Evolutionary conservation across 208 protist species (phyloP).

Genomic region (Leishmania gerbilli): DNA sequence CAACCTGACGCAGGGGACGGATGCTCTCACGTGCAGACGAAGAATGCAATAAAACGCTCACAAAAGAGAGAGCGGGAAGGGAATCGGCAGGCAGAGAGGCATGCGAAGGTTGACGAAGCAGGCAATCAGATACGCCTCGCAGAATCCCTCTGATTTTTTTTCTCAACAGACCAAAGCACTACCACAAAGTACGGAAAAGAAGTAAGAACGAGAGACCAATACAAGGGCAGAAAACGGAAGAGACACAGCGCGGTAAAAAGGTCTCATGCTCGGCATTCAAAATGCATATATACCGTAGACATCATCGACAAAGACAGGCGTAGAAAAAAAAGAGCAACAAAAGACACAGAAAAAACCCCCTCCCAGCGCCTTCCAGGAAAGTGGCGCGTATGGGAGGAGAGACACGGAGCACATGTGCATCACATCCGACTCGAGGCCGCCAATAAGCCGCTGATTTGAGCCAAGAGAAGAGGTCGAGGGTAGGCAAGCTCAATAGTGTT

Average conservation of each 20-base stretch:
- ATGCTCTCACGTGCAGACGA: background rate
- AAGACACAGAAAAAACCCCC: no score
- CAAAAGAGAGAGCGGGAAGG: background rate
- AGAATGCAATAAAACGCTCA: background rate
- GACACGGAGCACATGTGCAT: background rate
- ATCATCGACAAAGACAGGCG: background rate
- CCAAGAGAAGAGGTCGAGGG: background rate
- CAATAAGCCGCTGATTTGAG: background rate
- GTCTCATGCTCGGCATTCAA: background rate
- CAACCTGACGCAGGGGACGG: background rate
- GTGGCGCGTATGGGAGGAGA: background rate
- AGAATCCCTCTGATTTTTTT: background rate
- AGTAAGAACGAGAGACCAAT: background rate
- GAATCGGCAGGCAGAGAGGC: background rate
- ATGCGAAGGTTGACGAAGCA: background rate
- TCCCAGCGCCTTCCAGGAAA: background rate
- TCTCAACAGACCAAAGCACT: background rate
- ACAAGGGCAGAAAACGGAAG: background rate
- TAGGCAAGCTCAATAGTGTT: background rate
- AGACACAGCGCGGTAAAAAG: background rate
- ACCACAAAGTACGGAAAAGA: no score
- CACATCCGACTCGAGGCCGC: background rate
- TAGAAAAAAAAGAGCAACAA: no score
- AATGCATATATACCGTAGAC: background rate
- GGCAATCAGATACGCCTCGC: background rate